Evolutionary conservation across 2,329 filamentous ascomycete genomes (phyloP).

Genomic region (Talaromyces sp.): DNA sequence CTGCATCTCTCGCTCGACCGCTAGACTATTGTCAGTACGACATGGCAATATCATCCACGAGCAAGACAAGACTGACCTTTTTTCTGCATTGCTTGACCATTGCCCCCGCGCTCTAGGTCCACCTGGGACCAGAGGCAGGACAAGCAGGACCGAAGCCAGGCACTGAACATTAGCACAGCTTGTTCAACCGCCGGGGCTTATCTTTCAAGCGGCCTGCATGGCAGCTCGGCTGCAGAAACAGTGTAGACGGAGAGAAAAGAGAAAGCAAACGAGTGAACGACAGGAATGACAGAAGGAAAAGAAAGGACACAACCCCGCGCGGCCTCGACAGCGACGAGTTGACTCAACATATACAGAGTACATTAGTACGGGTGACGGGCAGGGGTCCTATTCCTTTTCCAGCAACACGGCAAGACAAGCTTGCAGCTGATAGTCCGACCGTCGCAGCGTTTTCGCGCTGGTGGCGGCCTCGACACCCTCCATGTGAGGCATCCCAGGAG

Average conservation of each 20-base stretch:
- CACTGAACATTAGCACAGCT: conserved; percentile 35
- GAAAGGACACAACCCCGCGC: conserved; percentile 5
- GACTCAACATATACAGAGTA: conserved; percentile 6
- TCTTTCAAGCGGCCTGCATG: conserved; percentile 16
- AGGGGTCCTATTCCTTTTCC: not conserved
- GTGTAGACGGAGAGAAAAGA: not conserved
- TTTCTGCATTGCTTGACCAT: not conserved
- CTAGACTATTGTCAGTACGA: conserved; percentile 17
- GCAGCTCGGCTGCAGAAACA: conserved; percentile 6
- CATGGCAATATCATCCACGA: conserved; percentile 1
- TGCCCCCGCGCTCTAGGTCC: conserved; percentile 21
- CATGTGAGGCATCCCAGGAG: conserved; percentile 1
- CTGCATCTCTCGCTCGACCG: conserved; percentile 39
- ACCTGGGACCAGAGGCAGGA: conserved; percentile 28
- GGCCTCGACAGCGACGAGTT: conserved; percentile 2
- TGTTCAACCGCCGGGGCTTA: conserved; percentile 17
- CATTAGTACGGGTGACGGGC: not conserved
- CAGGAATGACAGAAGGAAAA: not conserved
- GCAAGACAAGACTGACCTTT: not conserved
- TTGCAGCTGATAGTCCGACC: conserved; percentile 2
- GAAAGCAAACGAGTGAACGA: not conserved
- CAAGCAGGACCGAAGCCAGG: conserved; percentile 38
- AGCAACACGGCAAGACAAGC: not conserved
- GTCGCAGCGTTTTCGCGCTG: conserved; percentile 4
- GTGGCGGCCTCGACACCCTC: conserved; percentile 6